Evolutionary conservation across 2,329 filamentous ascomycete species (phyloP).

Genomic region (Phyllosticta citribraziliensis): DNA sequence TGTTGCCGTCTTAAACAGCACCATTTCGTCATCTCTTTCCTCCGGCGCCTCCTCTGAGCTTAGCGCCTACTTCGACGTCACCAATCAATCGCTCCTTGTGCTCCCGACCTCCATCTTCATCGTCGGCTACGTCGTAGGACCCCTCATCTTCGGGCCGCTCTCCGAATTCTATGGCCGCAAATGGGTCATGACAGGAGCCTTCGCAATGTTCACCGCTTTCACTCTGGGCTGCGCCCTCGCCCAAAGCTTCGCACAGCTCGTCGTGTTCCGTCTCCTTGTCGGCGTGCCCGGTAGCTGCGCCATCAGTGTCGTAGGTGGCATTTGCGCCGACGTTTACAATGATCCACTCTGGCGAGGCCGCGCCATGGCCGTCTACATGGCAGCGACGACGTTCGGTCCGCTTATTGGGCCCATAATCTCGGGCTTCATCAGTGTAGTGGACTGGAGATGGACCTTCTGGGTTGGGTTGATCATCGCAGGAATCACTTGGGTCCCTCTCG

Average conservation of each 20-base stretch:
- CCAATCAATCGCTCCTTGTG: constrained; percentile 33
- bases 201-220: constrained; percentile 37
- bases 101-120: constrained; percentile 43
- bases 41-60: constrained; percentile 54
- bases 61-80: constrained; percentile 46
- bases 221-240: constrained; percentile 35
- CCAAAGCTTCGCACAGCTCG: constrained; percentile 33
- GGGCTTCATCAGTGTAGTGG: constrained; percentile 51
- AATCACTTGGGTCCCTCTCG: constrained; percentile 47
- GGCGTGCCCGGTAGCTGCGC: constrained; percentile 37
- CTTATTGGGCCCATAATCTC: constrained; percentile 45
- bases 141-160: constrained; percentile 35
- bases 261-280: constrained; percentile 35
- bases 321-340: constrained; percentile 57
- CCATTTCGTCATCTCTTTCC: constrained; percentile 55
- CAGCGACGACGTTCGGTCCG: constrained; percentile 51
- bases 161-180: constrained; percentile 38
- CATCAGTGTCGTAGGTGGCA: constrained; percentile 50
- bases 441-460: constrained; percentile 65
- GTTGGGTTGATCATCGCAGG: constrained; percentile 60
- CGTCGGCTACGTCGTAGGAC: constrained; percentile 38
- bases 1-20: constrained; percentile 56
- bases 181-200: constrained; percentile 40
- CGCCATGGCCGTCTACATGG: constrained; percentile 56
- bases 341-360: constrained; percentile 47